phyloP scores from a whole-genome alignment of 805 yeast species.

The Pichia thaimueangensis region DNA sequence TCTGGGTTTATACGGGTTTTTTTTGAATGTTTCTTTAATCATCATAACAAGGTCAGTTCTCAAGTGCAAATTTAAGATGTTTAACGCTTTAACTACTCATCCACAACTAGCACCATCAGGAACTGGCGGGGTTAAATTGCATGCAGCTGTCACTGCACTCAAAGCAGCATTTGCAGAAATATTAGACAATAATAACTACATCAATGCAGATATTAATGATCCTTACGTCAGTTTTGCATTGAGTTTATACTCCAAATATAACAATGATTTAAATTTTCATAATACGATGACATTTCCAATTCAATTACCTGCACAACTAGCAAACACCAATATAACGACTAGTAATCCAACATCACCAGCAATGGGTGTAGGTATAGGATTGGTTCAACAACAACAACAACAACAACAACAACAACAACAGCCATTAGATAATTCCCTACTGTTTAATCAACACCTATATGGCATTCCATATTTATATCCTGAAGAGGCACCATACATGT shows the following conservation, averaged over 20 bases:
- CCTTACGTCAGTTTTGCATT: slow-evolving; percentile 7
- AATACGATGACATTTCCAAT: slow-evolving; percentile 2
- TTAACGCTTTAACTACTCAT: no score
- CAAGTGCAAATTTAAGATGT: no score
- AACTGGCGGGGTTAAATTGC: neutral
- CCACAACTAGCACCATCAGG: neutral
- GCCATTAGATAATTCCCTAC: no score
- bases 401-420: no score
- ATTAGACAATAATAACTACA: slow-evolving; percentile 1
- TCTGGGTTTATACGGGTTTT: no score
- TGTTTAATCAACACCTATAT: neutral
- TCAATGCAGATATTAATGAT: slow-evolving; percentile 4
- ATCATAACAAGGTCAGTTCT: no score
- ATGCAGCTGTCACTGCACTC: neutral
- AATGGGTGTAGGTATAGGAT: no score
- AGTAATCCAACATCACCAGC: neutral
- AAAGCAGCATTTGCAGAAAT: slow-evolving; percentile 4
- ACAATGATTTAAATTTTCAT: slow-evolving; percentile 7
- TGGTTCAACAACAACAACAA: no score
- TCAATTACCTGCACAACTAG: neutral
- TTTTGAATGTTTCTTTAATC: no score
- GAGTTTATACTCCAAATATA: slow-evolving; percentile 5
- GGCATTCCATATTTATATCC: slow-evolving; percentile 1
- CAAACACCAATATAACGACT: no score
- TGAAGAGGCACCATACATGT: neutral